Percentiles rank a stretch among this genome's conserved stretches.
phyloP scores from a whole-genome alignment of 345 rosid species.

The Salix caprea region DNA sequence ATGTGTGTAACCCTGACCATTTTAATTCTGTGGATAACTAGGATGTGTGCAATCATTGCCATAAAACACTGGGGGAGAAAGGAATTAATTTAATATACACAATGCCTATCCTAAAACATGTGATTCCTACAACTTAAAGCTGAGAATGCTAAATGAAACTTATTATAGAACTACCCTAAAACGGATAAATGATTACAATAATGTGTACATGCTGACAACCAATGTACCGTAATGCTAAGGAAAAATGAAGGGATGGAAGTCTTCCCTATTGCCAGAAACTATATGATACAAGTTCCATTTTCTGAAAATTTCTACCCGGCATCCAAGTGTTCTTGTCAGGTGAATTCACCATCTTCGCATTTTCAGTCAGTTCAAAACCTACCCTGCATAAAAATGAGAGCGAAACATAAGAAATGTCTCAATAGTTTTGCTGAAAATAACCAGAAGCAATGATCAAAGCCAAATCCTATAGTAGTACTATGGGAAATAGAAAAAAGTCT shows the following conservation, averaged over 20 bases:
- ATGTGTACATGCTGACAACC: slow-evolving; percentile 27
- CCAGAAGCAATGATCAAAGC: too few species aligned
- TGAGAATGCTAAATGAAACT: slow-evolving; percentile 16
- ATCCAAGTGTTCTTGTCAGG: slow-evolving; percentile 24
- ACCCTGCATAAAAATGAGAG: slow-evolving; percentile 30
- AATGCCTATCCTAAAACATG: slow-evolving; percentile 6
- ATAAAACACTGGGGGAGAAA: not conserved
- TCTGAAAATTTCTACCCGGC: slow-evolving; percentile 26
- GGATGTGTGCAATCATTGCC: slow-evolving; percentile 6
- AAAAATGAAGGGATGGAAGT: slow-evolving; percentile 8
- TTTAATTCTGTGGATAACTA: not conserved
- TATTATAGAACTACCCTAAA: slow-evolving; percentile 14
- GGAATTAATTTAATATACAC: slow-evolving; percentile 14
- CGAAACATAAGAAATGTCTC: not conserved
- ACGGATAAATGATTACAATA: slow-evolving; percentile 16
- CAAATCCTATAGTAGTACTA: not conserved
- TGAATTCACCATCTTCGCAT: slow-evolving; percentile 35
- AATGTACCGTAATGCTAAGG: slow-evolving; percentile 21
- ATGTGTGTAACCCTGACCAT: not conserved
- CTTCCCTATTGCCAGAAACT: slow-evolving; percentile 19
- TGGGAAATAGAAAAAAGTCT: not conserved
- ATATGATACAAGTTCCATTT: slow-evolving; percentile 41
- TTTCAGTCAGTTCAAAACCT: slow-evolving; percentile 34
- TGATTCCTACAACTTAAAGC: slow-evolving; percentile 21
- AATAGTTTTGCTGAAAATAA: not conserved